Conservation (phyloP, 139 green algal genomes). For the Deuterostichococcus epilithicus region DNA sequence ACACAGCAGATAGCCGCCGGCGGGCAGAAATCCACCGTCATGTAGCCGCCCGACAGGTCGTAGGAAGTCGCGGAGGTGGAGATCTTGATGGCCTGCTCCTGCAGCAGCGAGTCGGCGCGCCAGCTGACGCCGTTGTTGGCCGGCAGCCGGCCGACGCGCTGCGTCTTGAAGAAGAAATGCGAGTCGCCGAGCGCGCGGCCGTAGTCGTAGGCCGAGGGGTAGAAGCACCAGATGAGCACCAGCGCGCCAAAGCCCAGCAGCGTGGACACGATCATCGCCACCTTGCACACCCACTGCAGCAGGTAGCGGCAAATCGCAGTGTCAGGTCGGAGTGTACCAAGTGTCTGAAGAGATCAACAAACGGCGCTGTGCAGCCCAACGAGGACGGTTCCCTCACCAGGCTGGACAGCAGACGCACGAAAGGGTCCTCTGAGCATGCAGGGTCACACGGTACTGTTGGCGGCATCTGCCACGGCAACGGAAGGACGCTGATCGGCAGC, state of each 20-base stretch:
- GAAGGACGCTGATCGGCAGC: too few relatives aligned
- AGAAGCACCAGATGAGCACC: conserved; percentile 38
- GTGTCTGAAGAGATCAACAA: too few relatives aligned
- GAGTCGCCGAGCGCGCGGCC: conserved; percentile 16
- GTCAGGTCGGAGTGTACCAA: too few relatives aligned
- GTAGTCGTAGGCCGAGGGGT: conserved; percentile 39
- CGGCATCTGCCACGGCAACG: too few relatives aligned
- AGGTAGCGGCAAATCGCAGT: too few relatives aligned
- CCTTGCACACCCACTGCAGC: conserved; percentile 25
- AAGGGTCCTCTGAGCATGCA: too few relatives aligned
- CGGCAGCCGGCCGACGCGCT: conserved; percentile 45
- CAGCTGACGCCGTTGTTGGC: conserved; percentile 38
- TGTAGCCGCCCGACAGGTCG: conserved; percentile 47
- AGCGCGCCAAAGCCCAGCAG: conserved; percentile 18
- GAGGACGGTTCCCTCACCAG: too few relatives aligned
- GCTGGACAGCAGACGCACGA: too few relatives aligned
- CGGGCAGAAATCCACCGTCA: conserved; percentile 32
- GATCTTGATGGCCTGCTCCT: conserved; percentile 19
- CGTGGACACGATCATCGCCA: conserved; percentile 25
- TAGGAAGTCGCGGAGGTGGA: conserved; percentile 8
- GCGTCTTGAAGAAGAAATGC: conserved; percentile 41
- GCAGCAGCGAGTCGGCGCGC: conserved; percentile 32
- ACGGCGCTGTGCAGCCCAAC: too few relatives aligned
- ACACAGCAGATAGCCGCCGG: too few relatives aligned
- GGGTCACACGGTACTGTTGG: too few relatives aligned